Evolutionary conservation across 371 early-diverging fungal genomes (phyloP).

Genomic region (Apophysomyces sp.): DNA sequence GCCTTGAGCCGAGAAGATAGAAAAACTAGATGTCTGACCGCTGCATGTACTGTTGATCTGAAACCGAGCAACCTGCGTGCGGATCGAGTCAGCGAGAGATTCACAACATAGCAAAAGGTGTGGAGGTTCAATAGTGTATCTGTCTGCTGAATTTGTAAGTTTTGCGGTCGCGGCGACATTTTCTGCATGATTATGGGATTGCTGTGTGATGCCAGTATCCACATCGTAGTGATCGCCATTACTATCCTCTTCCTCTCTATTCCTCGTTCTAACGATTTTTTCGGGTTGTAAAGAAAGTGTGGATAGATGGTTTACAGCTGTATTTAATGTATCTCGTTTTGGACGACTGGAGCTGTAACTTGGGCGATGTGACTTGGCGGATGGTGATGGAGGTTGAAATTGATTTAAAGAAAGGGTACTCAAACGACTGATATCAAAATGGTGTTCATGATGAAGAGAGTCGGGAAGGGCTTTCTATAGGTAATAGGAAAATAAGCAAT

Average conservation of each 20-base stretch:
- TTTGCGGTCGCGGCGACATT: not conserved
- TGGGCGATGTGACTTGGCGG: not conserved
- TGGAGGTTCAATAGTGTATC: conserved; percentile 1
- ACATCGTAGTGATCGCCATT: too few relatives aligned
- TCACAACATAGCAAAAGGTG: not conserved
- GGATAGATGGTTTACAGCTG: not conserved
- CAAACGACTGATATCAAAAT: not conserved
- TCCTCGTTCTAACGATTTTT: not conserved
- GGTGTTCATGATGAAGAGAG: conserved; percentile 1
- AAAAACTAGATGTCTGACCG: not conserved
- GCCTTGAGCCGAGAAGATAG: conserved; percentile 6
- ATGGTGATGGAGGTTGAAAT: not conserved
- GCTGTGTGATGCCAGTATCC: too few relatives aligned
- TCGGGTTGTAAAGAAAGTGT: not conserved
- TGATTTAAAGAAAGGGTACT: not conserved
- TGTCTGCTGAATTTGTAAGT: not conserved
- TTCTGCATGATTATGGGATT: too few relatives aligned
- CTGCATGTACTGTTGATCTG: not conserved
- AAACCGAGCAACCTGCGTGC: not conserved
- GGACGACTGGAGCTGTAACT: not conserved
- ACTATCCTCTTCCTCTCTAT: too few relatives aligned
- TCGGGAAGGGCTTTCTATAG: conserved; percentile 11
- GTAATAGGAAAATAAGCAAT: not conserved
- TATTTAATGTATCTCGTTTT: not conserved
- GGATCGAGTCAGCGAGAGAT: not conserved